Evolutionary conservation across 345 rosid genomes (phyloP).

Genomic region (Erodium maritimum): DNA sequence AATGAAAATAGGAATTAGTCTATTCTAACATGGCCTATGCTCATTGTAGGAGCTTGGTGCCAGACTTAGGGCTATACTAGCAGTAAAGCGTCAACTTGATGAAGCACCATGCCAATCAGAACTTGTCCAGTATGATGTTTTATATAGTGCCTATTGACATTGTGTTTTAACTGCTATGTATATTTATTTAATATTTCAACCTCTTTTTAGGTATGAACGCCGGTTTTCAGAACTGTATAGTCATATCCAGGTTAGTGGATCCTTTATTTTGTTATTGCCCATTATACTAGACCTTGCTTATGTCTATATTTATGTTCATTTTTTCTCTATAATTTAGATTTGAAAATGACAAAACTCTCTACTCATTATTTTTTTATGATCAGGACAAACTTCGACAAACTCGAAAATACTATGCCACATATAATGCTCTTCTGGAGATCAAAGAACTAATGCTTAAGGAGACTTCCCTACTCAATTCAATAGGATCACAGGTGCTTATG

Average conservation of each 20-base stretch:
- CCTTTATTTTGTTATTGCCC: neutral
- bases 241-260: slow-evolving; percentile 51
- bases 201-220: slow-evolving; percentile 54
- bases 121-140: slow-evolving; percentile 62
- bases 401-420: slow-evolving; percentile 64
- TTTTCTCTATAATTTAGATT: neutral
- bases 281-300: neutral
- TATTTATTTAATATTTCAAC: slow-evolving; percentile 1
- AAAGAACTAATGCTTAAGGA: slow-evolving; percentile 87
- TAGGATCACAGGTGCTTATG: slow-evolving; percentile 54
- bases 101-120: slow-evolving; percentile 66
- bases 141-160: neutral
- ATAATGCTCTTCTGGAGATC: slow-evolving; percentile 69
- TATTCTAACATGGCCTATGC: slow-evolving; percentile 5
- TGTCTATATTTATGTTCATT: neutral
- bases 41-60: slow-evolving; percentile 55
- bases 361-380: slow-evolving; percentile 12
- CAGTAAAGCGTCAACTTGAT: slow-evolving; percentile 51
- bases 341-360: neutral
- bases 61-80: slow-evolving; percentile 35
- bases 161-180: neutral
- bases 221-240: slow-evolving; percentile 64
- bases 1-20: neutral
- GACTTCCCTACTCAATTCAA: slow-evolving; percentile 63
- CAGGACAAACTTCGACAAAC: slow-evolving; percentile 77